Evolutionary conservation across 73 alveolate genomes (phyloP).

Genomic region (Blepharisma stoltei): DNA sequence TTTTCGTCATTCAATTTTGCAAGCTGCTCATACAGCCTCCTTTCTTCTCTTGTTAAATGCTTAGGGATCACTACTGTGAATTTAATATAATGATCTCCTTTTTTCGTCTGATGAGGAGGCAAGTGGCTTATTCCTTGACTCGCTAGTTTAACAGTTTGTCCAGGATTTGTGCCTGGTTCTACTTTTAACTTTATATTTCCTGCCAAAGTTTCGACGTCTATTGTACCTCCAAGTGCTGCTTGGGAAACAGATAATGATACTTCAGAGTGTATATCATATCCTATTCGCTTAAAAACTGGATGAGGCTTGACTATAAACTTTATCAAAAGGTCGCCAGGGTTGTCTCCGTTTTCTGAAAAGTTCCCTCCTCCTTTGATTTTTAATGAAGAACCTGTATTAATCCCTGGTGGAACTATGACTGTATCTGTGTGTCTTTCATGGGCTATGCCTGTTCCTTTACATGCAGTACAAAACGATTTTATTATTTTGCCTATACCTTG

Average conservation of each 20-base stretch:
- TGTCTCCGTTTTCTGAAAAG: slow-evolving; percentile 52
- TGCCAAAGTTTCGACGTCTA: slow-evolving; percentile 66
- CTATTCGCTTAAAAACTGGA: slow-evolving; percentile 6
- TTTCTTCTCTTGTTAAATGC: not conserved
- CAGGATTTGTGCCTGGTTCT: slow-evolving; percentile 72
- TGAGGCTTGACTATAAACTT: slow-evolving; percentile 36
- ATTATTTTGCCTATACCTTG: slow-evolving; percentile 71
- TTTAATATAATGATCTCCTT: slow-evolving; percentile 57
- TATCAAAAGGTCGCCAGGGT: slow-evolving; percentile 75
- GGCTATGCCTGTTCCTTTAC: slow-evolving; percentile 63
- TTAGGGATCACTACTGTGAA: slow-evolving; percentile 56
- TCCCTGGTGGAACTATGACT: slow-evolving; percentile 81
- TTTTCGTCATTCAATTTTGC: not conserved
- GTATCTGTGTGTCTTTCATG: slow-evolving; percentile 46
- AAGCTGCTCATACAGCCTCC: slow-evolving; percentile 9
- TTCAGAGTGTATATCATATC: slow-evolving; percentile 38
- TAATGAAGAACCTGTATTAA: slow-evolving; percentile 59
- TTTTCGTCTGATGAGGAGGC: slow-evolving; percentile 48
- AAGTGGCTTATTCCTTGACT: slow-evolving; percentile 58
- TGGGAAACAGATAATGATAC: slow-evolving; percentile 50
- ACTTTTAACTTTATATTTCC: slow-evolving; percentile 68
- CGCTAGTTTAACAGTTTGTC: slow-evolving; percentile 56
- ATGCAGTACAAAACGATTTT: slow-evolving; percentile 64
- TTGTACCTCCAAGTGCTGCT: slow-evolving; percentile 77
- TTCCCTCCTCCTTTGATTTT: slow-evolving; percentile 76